Percentiles rank a stretch among this genome's conserved stretches.
Evolutionary conservation across 169 alveolate genomes (phyloP).

Genomic region (Babesia bovis): DNA sequence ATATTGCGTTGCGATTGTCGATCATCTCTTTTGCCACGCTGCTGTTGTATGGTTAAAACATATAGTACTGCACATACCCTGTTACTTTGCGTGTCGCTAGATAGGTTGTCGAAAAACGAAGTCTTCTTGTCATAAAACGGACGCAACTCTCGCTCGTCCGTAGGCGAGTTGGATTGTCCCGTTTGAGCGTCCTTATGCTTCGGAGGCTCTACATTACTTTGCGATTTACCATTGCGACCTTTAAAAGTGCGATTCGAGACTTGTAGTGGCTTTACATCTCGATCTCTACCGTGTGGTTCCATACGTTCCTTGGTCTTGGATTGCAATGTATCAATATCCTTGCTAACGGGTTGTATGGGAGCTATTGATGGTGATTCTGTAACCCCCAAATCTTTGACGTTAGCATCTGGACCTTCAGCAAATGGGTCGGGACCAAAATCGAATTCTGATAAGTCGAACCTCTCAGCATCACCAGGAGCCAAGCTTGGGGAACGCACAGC

Average conservation of each 20-base stretch:
- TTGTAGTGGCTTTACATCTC: neutral
- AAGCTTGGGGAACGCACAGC: neutral
- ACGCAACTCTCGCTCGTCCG: neutral
- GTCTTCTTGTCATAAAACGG: conserved; percentile 73
- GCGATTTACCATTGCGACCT: conserved; percentile 2
- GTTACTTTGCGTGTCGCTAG: conserved; percentile 28
- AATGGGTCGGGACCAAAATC: conserved; percentile 41
- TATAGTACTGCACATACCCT: conserved; percentile 41
- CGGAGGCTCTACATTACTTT: conserved; percentile 2
- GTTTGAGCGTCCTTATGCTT: neutral
- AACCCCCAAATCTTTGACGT: neutral
- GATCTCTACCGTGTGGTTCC: neutral
- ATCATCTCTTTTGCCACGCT: conserved; percentile 65
- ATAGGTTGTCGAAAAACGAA: conserved; percentile 77
- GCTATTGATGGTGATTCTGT: too few relatives aligned
- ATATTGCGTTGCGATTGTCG: conserved; percentile 73
- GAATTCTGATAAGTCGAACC: conserved; percentile 14
- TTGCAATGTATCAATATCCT: neutral
- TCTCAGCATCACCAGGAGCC: neutral
- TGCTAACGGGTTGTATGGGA: neutral
- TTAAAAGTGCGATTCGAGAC: neutral
- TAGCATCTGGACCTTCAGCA: neutral
- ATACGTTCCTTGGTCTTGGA: neutral
- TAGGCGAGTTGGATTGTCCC: neutral
- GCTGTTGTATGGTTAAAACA: neutral